Evolutionary conservation across 75 land plant genomes (phyloP).

Genomic region (Selaginella moellendorffii): DNA sequence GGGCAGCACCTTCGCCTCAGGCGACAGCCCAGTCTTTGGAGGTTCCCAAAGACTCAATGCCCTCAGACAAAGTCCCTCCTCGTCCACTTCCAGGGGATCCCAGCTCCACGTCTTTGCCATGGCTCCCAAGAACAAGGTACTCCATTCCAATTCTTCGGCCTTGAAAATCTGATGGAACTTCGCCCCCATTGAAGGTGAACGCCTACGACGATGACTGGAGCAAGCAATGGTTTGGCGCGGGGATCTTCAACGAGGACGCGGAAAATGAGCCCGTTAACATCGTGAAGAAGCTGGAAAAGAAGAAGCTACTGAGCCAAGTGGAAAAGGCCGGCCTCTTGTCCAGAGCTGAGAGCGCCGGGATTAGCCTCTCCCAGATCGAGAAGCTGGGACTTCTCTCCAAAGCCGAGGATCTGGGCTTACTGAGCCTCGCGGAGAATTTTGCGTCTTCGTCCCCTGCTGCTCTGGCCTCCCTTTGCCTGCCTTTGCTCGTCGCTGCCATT

Average conservation of each 20-base stretch:
- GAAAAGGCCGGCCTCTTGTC: conserved; percentile 79
- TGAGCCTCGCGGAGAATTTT: conserved; percentile 65
- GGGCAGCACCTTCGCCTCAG: too few relatives aligned
- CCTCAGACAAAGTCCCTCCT: too few relatives aligned
- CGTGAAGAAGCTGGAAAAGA: conserved; percentile 63
- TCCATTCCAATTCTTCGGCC: too few relatives aligned
- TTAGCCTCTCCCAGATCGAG: conserved; percentile 77
- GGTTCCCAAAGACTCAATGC: too few relatives aligned
- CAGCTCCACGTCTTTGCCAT: too few relatives aligned
- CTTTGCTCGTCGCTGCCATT: conserved; percentile 54
- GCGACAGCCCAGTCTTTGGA: too few relatives aligned
- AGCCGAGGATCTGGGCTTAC: conserved; percentile 83
- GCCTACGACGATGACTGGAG: conserved; percentile 65
- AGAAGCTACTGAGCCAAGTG: conserved; percentile 60
- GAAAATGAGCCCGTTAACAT: conserved; percentile 64
- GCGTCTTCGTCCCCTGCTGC: conserved; percentile 59
- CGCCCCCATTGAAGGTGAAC: too few relatives aligned
- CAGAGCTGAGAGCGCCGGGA: conserved; percentile 77
- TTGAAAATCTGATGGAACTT: too few relatives aligned
- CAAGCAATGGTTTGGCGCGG: conserved; percentile 94
- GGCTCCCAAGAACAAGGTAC: too few relatives aligned
- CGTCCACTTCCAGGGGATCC: too few relatives aligned
- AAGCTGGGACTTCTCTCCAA: conserved; percentile 79
- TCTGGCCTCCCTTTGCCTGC: conserved; percentile 67
- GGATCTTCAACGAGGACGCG: conserved; percentile 60